phyloP scores from a whole-genome alignment of 225 moss, liverwort and hornwort species.

The Physcomitrium patens region DNA sequence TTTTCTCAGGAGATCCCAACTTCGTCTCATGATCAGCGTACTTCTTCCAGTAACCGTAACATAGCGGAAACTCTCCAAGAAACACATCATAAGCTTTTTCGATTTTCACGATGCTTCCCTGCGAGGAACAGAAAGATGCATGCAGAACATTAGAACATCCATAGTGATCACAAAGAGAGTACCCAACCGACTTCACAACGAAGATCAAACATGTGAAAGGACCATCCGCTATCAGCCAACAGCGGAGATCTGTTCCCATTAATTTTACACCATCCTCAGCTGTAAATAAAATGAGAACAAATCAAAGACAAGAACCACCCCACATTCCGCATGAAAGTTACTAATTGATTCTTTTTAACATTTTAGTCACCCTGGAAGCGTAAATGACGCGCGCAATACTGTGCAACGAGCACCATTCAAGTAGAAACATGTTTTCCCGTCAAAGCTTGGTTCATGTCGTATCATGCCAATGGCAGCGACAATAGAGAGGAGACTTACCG shows the following conservation, averaged over 20 bases:
- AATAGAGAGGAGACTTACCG: slow-evolving; percentile 44
- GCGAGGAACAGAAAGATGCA: slow-evolving; percentile 6
- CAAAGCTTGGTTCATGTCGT: not conserved
- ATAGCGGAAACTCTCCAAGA: slow-evolving; percentile 87
- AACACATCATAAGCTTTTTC: slow-evolving; percentile 86
- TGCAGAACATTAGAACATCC: slow-evolving; percentile 7
- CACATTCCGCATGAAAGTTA: not conserved
- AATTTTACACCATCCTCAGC: not conserved
- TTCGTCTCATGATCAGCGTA: slow-evolving; percentile 86
- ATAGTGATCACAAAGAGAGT: not conserved
- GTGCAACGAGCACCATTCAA: not conserved
- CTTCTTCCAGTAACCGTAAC: slow-evolving; percentile 99
- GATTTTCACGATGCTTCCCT: slow-evolving; percentile 74
- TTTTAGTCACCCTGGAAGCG: not conserved
- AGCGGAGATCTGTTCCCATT: no score
- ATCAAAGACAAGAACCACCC: not conserved
- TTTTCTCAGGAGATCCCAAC: slow-evolving; percentile 74
- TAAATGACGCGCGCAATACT: not conserved
- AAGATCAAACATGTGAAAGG: slow-evolving; percentile 12
- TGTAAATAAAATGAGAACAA: not conserved
- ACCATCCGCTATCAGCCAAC: not conserved
- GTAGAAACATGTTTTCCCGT: not conserved
- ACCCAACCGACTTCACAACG: not conserved
- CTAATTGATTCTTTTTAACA: no score
- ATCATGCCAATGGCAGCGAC: not conserved